These are phyloP conservation scores for Ogataea trehalophila DNA, from an alignment of 805 yeast genomes.

Conservation along the genomic window DNA sequence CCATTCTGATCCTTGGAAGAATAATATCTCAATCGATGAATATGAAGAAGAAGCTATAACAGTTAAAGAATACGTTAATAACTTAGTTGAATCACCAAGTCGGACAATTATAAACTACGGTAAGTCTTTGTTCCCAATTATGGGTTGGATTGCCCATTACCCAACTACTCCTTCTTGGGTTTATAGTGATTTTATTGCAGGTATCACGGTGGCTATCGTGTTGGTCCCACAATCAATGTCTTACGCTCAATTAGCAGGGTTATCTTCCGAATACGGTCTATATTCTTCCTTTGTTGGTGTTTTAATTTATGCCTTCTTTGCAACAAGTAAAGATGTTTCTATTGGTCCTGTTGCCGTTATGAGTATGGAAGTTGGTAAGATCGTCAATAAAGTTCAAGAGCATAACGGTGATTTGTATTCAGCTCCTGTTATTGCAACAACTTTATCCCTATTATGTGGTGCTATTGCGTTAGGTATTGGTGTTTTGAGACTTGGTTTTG, in stretches of 20 bases:
- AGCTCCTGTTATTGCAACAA: slow-evolving; percentile 75
- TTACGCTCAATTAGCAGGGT: slow-evolving; percentile 80
- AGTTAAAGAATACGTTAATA: slow-evolving; percentile 24
- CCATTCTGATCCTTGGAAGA: too few species aligned
- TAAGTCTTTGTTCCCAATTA: slow-evolving; percentile 68
- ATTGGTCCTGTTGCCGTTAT: slow-evolving; percentile 97
- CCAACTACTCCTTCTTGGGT: slow-evolving; percentile 63
- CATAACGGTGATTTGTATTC: slow-evolving; percentile 34
- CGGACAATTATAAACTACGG: slow-evolving; percentile 42
- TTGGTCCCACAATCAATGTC: slow-evolving; percentile 96
- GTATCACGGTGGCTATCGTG: slow-evolving; percentile 89
- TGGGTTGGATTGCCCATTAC: slow-evolving; percentile 81
- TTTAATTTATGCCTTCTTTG: slow-evolving; percentile 81
- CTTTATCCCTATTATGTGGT: slow-evolving; percentile 78
- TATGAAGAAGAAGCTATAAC: slow-evolving; percentile 25
- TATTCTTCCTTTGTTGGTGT: slow-evolving; percentile 93
- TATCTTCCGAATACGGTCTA: slow-evolving; percentile 79
- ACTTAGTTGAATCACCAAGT: slow-evolving; percentile 35
- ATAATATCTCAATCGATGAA: slow-evolving; percentile 1
- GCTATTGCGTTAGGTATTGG: slow-evolving; percentile 81
- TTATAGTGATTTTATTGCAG: slow-evolving; percentile 80
- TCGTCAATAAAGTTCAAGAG: slow-evolving; percentile 59
- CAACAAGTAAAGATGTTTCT: slow-evolving; percentile 92
- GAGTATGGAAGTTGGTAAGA: slow-evolving; percentile 81
- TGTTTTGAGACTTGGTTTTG: slow-evolving; percentile 75